phyloP scores from a whole-genome alignment of 805 yeast species.

The Candida stauntonica region DNA sequence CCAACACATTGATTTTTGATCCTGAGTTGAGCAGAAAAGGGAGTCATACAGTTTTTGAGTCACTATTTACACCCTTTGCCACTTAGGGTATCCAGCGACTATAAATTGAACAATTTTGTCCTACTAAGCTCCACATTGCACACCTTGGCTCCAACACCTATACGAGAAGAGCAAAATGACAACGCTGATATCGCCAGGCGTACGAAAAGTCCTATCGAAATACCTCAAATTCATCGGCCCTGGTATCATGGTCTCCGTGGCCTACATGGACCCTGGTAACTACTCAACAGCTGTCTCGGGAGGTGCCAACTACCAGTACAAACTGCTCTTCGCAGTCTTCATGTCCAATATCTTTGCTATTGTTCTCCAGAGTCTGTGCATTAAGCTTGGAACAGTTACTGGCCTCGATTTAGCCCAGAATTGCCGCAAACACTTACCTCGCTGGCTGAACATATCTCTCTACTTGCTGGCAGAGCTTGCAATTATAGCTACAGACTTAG shows the following conservation, averaged over 20 bases:
- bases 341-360: conserved; percentile 71
- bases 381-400: conserved; percentile 74
- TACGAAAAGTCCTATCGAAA: conserved; percentile 31
- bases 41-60: too few relatives aligned
- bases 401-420: conserved; percentile 77
- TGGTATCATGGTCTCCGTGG: conserved; percentile 74
- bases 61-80: too few relatives aligned
- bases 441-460: conserved; percentile 51
- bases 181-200: background rate
- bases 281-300: conserved; percentile 79
- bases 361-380: conserved; percentile 63
- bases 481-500: conserved; percentile 87
- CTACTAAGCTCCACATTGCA: too few relatives aligned
- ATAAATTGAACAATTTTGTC: too few relatives aligned
- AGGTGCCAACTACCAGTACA: conserved; percentile 70
- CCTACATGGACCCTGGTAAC: conserved; percentile 84
- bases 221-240: conserved; percentile 68
- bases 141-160: too few relatives aligned
- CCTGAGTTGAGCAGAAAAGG: too few relatives aligned
- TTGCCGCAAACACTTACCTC: conserved; percentile 63
- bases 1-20: too few relatives aligned
- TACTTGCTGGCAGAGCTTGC: conserved; percentile 80
- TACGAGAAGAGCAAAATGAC: too few relatives aligned
- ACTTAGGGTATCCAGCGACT: too few relatives aligned
- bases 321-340: conserved; percentile 59